These are phyloP conservation scores for Huiozyma sinensis DNA, from an alignment of 805 yeast genomes.

Conservation along the genomic window DNA sequence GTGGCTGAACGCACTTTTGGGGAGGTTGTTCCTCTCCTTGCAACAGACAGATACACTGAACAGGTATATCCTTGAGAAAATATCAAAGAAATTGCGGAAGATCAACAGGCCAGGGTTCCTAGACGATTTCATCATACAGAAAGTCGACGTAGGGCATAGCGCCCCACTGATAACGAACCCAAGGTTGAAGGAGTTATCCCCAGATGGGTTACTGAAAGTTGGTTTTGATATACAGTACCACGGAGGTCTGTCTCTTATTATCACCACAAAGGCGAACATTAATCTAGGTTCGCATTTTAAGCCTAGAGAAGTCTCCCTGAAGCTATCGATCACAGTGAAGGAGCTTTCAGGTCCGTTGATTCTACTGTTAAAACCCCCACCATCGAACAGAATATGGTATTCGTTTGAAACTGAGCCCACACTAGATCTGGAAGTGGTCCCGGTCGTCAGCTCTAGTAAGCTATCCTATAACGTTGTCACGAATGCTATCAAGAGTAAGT, in stretches of 20 bases:
- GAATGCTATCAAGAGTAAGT: slow-evolving; percentile 63
- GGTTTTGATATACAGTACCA: slow-evolving; percentile 53
- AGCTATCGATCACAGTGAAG: slow-evolving; percentile 57
- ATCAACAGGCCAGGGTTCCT: slow-evolving; percentile 81
- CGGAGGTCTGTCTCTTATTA: slow-evolving; percentile 66
- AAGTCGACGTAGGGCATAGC: slow-evolving; percentile 64
- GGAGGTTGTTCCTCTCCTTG: slow-evolving; percentile 68
- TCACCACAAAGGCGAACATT: slow-evolving; percentile 70
- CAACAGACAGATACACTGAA: slow-evolving; percentile 64
- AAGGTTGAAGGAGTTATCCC: slow-evolving; percentile 51
- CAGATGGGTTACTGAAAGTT: slow-evolving; percentile 67
- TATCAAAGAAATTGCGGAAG: slow-evolving; percentile 64
- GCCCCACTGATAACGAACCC: slow-evolving; percentile 78
- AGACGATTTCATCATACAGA: slow-evolving; percentile 67
- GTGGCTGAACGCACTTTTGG: slow-evolving; percentile 85
- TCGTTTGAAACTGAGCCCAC: slow-evolving; percentile 72
- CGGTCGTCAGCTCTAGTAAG: slow-evolving; percentile 79
- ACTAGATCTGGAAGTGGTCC: slow-evolving; percentile 69
- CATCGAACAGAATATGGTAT: slow-evolving; percentile 86
- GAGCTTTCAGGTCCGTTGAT: slow-evolving; percentile 65
- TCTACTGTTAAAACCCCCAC: slow-evolving; percentile 73
- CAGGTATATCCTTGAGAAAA: slow-evolving; percentile 42
- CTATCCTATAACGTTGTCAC: slow-evolving; percentile 71
- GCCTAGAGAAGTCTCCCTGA: slow-evolving; percentile 64
- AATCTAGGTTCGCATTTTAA: slow-evolving; percentile 68